These are phyloP conservation scores for Bryum argenteum DNA, from an alignment of 225 moss, liverwort and hornwort species.

Conservation along the genomic window DNA sequence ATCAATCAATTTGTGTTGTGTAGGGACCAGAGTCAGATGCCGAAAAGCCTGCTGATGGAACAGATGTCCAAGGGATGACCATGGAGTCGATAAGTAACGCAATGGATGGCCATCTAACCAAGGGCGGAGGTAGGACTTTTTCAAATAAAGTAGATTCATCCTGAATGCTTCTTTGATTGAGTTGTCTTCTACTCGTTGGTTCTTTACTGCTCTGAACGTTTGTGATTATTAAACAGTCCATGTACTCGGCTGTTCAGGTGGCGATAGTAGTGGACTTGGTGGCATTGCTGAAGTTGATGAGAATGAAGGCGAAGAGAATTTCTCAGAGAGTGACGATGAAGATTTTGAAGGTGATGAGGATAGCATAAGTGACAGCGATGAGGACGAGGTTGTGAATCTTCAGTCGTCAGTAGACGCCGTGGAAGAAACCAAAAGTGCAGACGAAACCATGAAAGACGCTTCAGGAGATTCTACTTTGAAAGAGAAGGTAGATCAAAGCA, in stretches of 20 bases:
- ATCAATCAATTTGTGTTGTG: slow-evolving; percentile 13
- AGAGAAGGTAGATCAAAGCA: slow-evolving; percentile 43
- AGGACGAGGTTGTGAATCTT: slow-evolving; percentile 69
- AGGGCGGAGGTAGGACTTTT: slow-evolving; percentile 36
- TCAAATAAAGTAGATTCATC: neutral
- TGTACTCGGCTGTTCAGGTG: slow-evolving; percentile 37
- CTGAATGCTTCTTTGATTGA: slow-evolving; percentile 10
- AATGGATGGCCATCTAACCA: slow-evolving; percentile 70
- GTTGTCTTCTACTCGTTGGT: slow-evolving; percentile 1
- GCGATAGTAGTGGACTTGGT: slow-evolving; percentile 39
- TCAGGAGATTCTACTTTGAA: slow-evolving; percentile 27
- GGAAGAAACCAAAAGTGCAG: slow-evolving; percentile 31
- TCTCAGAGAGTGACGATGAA: slow-evolving; percentile 69
- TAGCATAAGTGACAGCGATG: slow-evolving; percentile 54
- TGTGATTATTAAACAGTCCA: slow-evolving; percentile 12
- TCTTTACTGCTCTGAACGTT: neutral
- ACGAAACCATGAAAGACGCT: slow-evolving; percentile 16
- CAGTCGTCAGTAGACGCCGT: slow-evolving; percentile 49
- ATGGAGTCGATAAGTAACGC: slow-evolving; percentile 79
- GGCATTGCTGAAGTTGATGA: slow-evolving; percentile 56
- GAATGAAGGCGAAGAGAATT: slow-evolving; percentile 44
- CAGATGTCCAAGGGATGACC: slow-evolving; percentile 61
- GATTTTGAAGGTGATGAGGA: slow-evolving; percentile 62
- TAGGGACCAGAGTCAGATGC: slow-evolving; percentile 31
- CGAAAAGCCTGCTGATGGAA: slow-evolving; percentile 27